Evolutionary conservation across 306 rosid species (phyloP).

Genomic region (Mimosa pudica): DNA sequence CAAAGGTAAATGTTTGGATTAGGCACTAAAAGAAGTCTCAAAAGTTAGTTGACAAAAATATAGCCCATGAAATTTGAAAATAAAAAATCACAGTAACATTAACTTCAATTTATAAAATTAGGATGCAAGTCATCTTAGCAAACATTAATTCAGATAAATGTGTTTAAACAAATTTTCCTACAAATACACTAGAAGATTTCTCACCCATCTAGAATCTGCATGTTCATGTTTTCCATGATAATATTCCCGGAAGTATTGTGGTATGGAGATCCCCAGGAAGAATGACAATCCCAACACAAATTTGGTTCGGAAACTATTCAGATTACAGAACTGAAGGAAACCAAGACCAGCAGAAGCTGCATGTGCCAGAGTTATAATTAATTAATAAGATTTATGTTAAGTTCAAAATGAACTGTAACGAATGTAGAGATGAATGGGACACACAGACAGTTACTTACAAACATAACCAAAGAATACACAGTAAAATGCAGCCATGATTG

Average conservation of each 20-base stretch:
- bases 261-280: slow-evolving; percentile 80
- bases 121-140: too few species aligned
- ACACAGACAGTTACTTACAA: slow-evolving; percentile 45
- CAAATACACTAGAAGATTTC: slow-evolving; percentile 23
- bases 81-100: too few species aligned
- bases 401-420: not conserved
- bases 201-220: slow-evolving; percentile 65
- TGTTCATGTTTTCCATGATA: slow-evolving; percentile 46
- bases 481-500: slow-evolving; percentile 77
- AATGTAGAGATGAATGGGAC: not conserved
- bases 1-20: not conserved
- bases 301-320: slow-evolving; percentile 83
- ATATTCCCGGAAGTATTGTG: slow-evolving; percentile 81
- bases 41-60: too few species aligned
- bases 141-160: too few species aligned
- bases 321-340: slow-evolving; percentile 84
- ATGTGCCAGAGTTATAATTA: slow-evolving; percentile 2
- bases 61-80: too few species aligned
- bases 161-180: too few species aligned
- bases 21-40: too few species aligned
- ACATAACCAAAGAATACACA: slow-evolving; percentile 80
- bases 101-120: too few species aligned
- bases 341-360: slow-evolving; percentile 86
- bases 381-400: not conserved
- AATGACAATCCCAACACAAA: slow-evolving; percentile 74